Percentiles rank a stretch among this genome's conserved stretches.
phyloP scores from a whole-genome alignment of 1,139 yeast genomes.

The Kodamaea plutei region DNA sequence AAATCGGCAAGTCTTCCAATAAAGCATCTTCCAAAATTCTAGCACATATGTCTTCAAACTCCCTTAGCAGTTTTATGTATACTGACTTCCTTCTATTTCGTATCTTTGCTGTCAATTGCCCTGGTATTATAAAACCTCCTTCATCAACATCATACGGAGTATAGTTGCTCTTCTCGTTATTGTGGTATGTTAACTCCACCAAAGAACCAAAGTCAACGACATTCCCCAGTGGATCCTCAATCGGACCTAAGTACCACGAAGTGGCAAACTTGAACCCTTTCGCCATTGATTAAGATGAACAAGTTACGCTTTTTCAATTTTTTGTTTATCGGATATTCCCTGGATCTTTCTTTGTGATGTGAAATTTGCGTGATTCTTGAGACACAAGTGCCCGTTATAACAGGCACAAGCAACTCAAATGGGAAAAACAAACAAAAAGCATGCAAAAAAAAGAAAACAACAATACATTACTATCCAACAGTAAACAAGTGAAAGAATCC shows the following conservation, averaged over 20 bases:
- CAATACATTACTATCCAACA: too few relatives aligned
- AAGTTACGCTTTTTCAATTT: too few relatives aligned
- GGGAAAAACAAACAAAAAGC: too few relatives aligned
- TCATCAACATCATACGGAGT: conserved; percentile 3
- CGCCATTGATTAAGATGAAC: too few relatives aligned
- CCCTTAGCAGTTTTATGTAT: neutral
- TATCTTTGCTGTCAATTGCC: conserved; percentile 2
- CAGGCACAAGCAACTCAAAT: too few relatives aligned
- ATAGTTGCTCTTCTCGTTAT: conserved; percentile 4
- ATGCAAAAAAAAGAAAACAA: too few relatives aligned
- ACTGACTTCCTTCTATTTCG: conserved; percentile 1
- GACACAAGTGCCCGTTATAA: too few relatives aligned
- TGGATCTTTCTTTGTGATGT: too few relatives aligned
- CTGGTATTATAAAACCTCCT: conserved; percentile 3
- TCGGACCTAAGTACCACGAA: conserved; percentile 6
- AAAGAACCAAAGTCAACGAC: conserved; percentile 4
- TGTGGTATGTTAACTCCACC: conserved; percentile 3
- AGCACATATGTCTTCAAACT: conserved; percentile 5
- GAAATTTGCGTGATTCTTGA: too few relatives aligned
- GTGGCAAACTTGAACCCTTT: conserved; percentile 1
- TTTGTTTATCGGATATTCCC: too few relatives aligned
- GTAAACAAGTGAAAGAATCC: too few relatives aligned
- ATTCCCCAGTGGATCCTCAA: conserved; percentile 3
- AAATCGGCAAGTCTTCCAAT: too few relatives aligned
- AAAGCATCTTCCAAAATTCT: conserved; percentile 1